Conservation (phyloP, 148 eudicot genomes). For the Arbutus unedo region DNA sequence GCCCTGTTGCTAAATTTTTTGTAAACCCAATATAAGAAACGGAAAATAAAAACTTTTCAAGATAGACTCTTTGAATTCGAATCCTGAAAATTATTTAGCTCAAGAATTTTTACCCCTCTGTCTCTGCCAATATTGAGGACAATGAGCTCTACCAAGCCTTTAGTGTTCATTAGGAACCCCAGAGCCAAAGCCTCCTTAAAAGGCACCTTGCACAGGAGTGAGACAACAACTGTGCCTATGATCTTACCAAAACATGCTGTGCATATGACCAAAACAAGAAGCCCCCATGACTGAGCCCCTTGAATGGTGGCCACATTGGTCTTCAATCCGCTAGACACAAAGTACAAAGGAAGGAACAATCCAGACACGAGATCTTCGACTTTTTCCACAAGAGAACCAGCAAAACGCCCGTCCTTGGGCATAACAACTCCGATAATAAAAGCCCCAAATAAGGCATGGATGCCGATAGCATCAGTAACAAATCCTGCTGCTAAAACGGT, state of each 20-base stretch:
- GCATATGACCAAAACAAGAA: conserved; percentile 62
- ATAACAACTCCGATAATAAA: conserved; percentile 71
- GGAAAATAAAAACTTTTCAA: background rate
- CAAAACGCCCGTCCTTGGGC: conserved; percentile 75
- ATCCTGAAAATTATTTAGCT: background rate
- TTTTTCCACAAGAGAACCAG: conserved; percentile 74
- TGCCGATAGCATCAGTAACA: conserved; percentile 70
- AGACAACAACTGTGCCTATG: conserved; percentile 51
- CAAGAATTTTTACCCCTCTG: conserved; percentile 47
- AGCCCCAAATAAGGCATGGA: conserved; percentile 86
- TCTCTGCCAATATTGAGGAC: conserved; percentile 82
- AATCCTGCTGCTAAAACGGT: conserved; percentile 76
- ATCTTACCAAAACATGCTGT: conserved; percentile 81
- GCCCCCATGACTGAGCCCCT: conserved; percentile 84
- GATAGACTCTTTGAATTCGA: background rate
- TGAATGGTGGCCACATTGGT: conserved; percentile 69
- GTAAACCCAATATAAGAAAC: background rate
- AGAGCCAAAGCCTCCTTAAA: conserved; percentile 57
- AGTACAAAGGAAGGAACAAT: conserved; percentile 74
- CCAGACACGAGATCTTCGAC: conserved; percentile 88
- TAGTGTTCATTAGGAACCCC: conserved; percentile 75
- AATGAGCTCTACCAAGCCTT: conserved; percentile 79
- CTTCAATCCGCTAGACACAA: conserved; percentile 80
- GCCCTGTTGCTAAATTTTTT: too few relatives aligned
- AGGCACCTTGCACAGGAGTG: conserved; percentile 55